Evolutionary conservation across 169 alveolate genomes (phyloP).

Genomic region (Cyclospora cayetanensis): DNA sequence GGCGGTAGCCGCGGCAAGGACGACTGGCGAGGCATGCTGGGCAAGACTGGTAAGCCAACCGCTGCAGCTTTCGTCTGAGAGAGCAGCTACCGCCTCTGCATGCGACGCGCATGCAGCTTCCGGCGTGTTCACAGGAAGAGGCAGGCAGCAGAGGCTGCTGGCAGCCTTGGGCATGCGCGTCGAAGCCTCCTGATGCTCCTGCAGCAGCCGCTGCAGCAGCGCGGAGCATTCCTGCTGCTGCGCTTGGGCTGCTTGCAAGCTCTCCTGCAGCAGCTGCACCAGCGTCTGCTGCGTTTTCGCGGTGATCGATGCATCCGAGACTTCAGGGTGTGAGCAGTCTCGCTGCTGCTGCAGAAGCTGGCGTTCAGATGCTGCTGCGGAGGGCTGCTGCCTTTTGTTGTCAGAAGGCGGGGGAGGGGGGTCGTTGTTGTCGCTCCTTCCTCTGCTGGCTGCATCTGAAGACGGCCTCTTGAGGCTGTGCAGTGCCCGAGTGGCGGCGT

Average conservation of each 20-base stretch:
- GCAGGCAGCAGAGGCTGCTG: background rate
- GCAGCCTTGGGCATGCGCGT: background rate
- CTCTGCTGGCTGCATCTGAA: background rate
- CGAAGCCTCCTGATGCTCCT: slow-evolving; percentile 43
- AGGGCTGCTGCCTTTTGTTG: no score
- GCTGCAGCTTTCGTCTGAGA: slow-evolving; percentile 36
- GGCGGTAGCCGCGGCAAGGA: slow-evolving; percentile 14
- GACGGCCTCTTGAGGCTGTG: background rate
- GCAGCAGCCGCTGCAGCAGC: slow-evolving; percentile 30
- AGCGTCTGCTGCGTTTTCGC: slow-evolving; percentile 13
- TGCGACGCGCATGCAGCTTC: background rate
- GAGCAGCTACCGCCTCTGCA: slow-evolving; percentile 31
- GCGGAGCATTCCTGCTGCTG: background rate
- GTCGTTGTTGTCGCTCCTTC: background rate
- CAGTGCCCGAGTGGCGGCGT: background rate
- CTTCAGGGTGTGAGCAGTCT: background rate
- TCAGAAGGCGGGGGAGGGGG: no score
- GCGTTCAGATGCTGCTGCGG: slow-evolving; percentile 10
- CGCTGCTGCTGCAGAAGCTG: background rate
- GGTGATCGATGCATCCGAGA: no score
- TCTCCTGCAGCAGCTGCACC: slow-evolving; percentile 9
- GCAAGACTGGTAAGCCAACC: slow-evolving; percentile 37
- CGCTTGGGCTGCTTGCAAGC: slow-evolving; percentile 18
- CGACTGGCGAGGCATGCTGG: slow-evolving; percentile 29
- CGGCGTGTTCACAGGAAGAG: background rate